Evolutionary conservation across 2,329 filamentous ascomycete genomes (phyloP), one percentile per base, ranked within the genome.

Genomic region (Nigrospora oryzae): DNA sequence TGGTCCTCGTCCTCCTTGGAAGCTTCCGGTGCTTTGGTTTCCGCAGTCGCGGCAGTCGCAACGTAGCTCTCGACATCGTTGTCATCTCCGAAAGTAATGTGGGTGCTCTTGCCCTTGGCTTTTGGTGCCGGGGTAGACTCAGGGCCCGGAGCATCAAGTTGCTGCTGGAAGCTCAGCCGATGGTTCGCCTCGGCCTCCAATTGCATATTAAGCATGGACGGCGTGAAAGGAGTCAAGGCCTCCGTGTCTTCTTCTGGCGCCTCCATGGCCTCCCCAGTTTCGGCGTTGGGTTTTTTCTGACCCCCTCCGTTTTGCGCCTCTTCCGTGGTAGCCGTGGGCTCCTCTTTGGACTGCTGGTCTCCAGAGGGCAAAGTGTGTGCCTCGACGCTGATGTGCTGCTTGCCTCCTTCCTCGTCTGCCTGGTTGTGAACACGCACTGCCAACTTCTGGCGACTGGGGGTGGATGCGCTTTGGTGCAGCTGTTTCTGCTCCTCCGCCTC

Each of bases 1-100:
- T 65, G 61, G 4, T 67, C 64, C 2, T 64, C 63, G 3, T 65
- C 62, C 4, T 59, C 53, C 43, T 38, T 31, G 10, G 35, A 34
- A 5, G 17, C 16, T 23, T 30, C n/a, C 4, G 38, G 32, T 16
- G 33, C 36, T 12, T 37, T 19, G 17, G 41, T 43, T 19, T 52
- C 46, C n/a, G 44, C 46, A 10, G 50, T 47, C 1, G 54, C 54
- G 11, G 57, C 57, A 4, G 53, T 51, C 1, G 55, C 53, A 7
- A 62, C 57, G 14, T 59, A 61, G 4, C 58, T 56, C 17, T 62
- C 55, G 45, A 63, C 53, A 36, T 63, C 60, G 8, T 59, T 52
- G 16, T 62, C 60, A 13, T 61, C 57, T 7, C 54, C 58, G 30
- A 63, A 63, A 6, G 60, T 56, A 13, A 62, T 49, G 38, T 60